Percentiles rank a stretch among this genome's conserved stretches.
Evolutionary conservation across 2,329 filamentous ascomycete species (phyloP).

Genomic region (Colletotrichum sidae): DNA sequence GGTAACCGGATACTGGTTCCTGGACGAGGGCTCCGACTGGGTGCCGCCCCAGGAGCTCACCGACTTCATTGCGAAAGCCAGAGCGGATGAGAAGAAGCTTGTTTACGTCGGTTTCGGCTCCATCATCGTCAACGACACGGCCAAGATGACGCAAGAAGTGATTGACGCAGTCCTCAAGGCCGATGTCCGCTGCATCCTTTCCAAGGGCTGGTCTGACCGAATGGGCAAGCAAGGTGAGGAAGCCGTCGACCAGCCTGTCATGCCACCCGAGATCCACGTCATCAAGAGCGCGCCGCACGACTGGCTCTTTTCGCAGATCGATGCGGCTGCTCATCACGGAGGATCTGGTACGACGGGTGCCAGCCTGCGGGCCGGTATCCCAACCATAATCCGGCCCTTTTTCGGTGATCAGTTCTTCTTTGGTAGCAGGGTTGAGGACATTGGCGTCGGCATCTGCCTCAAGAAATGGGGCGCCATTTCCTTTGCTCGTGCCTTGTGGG

Average conservation of each 20-base stretch:
- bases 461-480: conserved; percentile 89
- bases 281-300: conserved; percentile 95
- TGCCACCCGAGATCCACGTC: conserved; percentile 83
- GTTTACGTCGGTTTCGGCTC: conserved; percentile 98
- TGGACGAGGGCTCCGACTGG: conserved; percentile 80
- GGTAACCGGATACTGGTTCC: conserved; percentile 97
- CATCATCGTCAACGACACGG: conserved; percentile 91
- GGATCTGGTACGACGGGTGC: conserved; percentile 96
- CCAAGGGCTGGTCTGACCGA: conserved; percentile 97
- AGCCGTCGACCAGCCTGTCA: conserved; percentile 66
- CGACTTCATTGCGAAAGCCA: conserved; percentile 86
- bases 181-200: conserved; percentile 93
- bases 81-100: conserved; percentile 85
- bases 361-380: conserved; percentile 88
- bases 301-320: conserved; percentile 94
- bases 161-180: conserved; percentile 91
- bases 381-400: conserved; percentile 95
- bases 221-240: conserved; percentile 49
- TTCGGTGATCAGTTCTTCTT: conserved; percentile 99
- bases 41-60: conserved; percentile 80
- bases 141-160: conserved; percentile 90
- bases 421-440: conserved; percentile 86
- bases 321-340: conserved; percentile 94
- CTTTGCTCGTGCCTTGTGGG: conserved; percentile 89
- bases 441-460: conserved; percentile 91